Conservation (phyloP, 2,329 filamentous ascomycete species). For the Aureobasidium sp. region DNA sequence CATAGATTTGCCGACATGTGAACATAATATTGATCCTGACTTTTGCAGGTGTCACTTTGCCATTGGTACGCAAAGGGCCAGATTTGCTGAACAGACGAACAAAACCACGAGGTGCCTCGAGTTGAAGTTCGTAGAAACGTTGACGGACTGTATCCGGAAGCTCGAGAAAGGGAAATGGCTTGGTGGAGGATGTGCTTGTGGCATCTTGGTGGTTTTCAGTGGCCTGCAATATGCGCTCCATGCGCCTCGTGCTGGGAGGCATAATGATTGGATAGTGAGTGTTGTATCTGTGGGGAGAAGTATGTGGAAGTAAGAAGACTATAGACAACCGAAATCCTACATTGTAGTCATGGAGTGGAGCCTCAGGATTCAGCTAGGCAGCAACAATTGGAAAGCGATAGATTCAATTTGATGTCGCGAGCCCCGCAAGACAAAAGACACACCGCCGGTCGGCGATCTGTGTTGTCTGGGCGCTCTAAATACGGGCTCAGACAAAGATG, state of each 20-base stretch:
- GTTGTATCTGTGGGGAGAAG: too few relatives aligned
- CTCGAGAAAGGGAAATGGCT: conserved; percentile 3
- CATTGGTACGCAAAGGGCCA: background rate
- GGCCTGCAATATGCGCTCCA: background rate
- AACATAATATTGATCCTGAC: conserved; percentile 1
- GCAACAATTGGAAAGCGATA: background rate
- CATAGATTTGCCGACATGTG: background rate
- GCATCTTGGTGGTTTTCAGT: background rate
- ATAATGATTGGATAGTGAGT: background rate
- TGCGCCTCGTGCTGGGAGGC: conserved; percentile 1
- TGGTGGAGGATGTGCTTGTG: background rate
- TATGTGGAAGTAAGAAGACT: background rate
- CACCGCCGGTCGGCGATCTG: background rate
- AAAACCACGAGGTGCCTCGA: background rate
- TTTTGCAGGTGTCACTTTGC: background rate
- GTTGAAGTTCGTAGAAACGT: conserved; percentile 6
- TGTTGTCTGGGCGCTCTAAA: background rate
- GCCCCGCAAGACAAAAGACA: background rate
- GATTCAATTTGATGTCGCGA: background rate
- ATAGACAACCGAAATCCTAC: too few relatives aligned
- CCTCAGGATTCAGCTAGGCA: background rate
- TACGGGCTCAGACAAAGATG: background rate
- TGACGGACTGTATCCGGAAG: conserved; percentile 5
- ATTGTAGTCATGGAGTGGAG: background rate
- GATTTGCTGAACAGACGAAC: background rate